phyloP scores from a whole-genome alignment of 1,139 yeast species.

The Hansenula lynferdii region DNA sequence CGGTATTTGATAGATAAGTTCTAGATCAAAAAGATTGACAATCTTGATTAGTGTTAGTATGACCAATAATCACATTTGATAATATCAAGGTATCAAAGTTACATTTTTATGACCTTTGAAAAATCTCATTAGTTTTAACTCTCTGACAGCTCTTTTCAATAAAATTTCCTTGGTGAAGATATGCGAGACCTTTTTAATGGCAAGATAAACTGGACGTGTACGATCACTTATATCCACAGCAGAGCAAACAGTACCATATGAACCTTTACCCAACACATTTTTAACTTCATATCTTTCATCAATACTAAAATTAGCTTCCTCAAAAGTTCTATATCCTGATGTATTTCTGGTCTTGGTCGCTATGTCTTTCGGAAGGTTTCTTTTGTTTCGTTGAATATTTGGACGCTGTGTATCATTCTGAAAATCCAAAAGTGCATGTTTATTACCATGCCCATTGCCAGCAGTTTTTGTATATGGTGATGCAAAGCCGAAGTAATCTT shows the following conservation, averaged over 20 bases:
- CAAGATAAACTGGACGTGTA: constrained; percentile 36
- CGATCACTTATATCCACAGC: constrained; percentile 52
- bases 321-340: constrained; percentile 25
- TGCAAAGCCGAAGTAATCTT: too few species aligned
- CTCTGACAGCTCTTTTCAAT: constrained; percentile 72
- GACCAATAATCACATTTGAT: not conserved
- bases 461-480: too few species aligned
- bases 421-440: too few species aligned
- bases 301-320: constrained; percentile 53
- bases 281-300: constrained; percentile 61
- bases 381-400: too few species aligned
- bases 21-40: constrained; percentile 67
- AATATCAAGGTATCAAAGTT: constrained; percentile 9
- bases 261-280: constrained; percentile 75
- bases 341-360: too few species aligned
- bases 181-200: constrained; percentile 73
- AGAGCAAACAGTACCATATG: constrained; percentile 85
- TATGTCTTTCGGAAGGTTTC: too few species aligned
- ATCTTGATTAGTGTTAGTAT: constrained; percentile 34
- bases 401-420: too few species aligned
- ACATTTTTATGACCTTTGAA: constrained; percentile 78
- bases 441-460: too few species aligned
- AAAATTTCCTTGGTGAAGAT: constrained; percentile 63
- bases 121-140: constrained; percentile 69
- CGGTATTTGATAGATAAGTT: constrained; percentile 58